Conservation (phyloP, 768 basidiomycete genomes). For the Trametes punicea region DNA sequence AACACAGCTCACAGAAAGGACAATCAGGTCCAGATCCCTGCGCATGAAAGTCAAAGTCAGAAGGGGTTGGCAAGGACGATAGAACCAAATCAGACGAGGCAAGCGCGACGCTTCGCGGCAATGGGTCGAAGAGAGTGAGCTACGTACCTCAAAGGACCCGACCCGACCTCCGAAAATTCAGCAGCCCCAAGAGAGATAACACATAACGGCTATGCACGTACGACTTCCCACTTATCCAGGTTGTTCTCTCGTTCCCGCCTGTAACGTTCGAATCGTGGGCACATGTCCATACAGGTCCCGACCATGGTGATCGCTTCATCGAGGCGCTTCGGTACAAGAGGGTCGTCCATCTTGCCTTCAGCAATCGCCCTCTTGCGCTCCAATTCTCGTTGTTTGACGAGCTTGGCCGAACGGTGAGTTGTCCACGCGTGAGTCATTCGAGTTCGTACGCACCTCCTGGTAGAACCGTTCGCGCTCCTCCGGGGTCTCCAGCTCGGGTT, state of each 20-base stretch:
- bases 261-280: slow-evolving; percentile 90
- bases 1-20: too few species aligned
- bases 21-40: too few species aligned
- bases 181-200: slow-evolving; percentile 4
- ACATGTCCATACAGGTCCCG: slow-evolving; percentile 93
- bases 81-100: neutral
- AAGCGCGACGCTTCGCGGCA: neutral
- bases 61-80: too few species aligned
- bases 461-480: slow-evolving; percentile 71
- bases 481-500: slow-evolving; percentile 50
- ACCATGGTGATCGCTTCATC: slow-evolving; percentile 92
- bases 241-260: slow-evolving; percentile 87
- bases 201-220: slow-evolving; percentile 38
- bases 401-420: slow-evolving; percentile 31
- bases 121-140: neutral
- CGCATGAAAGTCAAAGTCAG: too few species aligned
- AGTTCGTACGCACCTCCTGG: slow-evolving; percentile 53
- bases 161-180: slow-evolving; percentile 17
- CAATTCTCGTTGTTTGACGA: slow-evolving; percentile 68
- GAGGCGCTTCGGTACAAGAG: slow-evolving; percentile 69
- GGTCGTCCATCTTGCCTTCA: slow-evolving; percentile 87
- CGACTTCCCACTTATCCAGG: slow-evolving; percentile 81
- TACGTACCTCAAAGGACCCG: slow-evolving; percentile 13
- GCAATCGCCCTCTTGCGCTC: slow-evolving; percentile 74
- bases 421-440: slow-evolving; percentile 8